Evolutionary conservation across 495 filamentous ascomycete species (phyloP).

Genomic region (Parathielavia hyrcaniae): DNA sequence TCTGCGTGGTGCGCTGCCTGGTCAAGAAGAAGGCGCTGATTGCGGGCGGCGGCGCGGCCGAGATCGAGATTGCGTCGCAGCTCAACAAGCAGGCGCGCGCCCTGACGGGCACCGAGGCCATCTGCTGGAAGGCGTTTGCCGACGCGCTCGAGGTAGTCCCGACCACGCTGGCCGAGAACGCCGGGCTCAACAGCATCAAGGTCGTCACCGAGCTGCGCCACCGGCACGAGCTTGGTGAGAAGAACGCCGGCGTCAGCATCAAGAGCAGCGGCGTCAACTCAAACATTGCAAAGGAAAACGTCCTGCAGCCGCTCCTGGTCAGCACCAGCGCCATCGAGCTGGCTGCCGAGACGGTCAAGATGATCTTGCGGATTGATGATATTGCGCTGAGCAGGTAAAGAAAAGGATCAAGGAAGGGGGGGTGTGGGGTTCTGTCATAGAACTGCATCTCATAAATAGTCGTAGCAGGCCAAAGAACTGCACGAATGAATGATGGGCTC

Average conservation of each 20-base stretch:
- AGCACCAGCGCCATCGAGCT: conserved; percentile 96
- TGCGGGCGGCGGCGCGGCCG: conserved; percentile 90
- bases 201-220: conserved; percentile 96
- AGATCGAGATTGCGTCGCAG: conserved; percentile 84
- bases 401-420: background rate
- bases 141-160: conserved; percentile 97
- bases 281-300: conserved; percentile 94
- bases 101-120: conserved; percentile 83
- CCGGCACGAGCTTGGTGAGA: conserved; percentile 87
- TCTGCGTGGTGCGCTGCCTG: conserved; percentile 93
- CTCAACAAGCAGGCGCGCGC: conserved; percentile 74
- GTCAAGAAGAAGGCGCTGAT: conserved; percentile 99
- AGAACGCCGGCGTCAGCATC: conserved; percentile 94
- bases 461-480: background rate
- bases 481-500: conserved; percentile 10
- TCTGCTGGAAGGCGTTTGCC: conserved; percentile 98
- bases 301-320: conserved; percentile 90
- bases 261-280: conserved; percentile 92
- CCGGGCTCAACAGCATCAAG: conserved; percentile 93
- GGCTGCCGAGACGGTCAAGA: conserved; percentile 96
- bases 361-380: conserved; percentile 95
- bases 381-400: conserved; percentile 55
- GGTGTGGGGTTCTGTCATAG: background rate
- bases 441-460: background rate
- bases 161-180: conserved; percentile 94